A percentile compares a stretch with the other conserved stretches of the same genome.
phyloP scores from a whole-genome alignment of 2,329 filamentous ascomycete species.

The Aspergillus sp. region DNA sequence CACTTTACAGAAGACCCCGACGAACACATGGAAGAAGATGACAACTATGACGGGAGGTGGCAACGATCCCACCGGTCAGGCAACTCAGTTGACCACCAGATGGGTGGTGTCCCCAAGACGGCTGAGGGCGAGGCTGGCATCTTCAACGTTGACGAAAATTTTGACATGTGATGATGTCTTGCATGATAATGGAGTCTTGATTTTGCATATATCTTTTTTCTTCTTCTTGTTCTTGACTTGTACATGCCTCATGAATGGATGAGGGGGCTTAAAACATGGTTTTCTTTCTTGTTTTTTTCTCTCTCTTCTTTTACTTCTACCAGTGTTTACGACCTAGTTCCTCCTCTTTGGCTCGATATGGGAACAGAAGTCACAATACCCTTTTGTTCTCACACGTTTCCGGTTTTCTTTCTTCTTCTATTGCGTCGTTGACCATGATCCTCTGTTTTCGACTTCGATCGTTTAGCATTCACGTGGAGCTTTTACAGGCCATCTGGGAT shows the following conservation, averaged over 20 bases:
- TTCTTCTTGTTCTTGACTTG: constrained; percentile 13
- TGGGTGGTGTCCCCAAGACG: constrained; percentile 40
- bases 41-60: constrained; percentile 31
- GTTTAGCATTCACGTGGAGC: too few species aligned
- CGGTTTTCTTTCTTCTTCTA: too few species aligned
- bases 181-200: constrained; percentile 36
- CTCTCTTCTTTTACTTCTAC: constrained; percentile 1
- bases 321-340: too few species aligned
- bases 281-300: constrained; percentile 12
- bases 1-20: constrained; percentile 31
- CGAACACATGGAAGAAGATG: constrained; percentile 41
- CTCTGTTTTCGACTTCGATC: too few species aligned
- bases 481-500: too few species aligned
- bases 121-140: constrained; percentile 36
- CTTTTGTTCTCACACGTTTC: too few species aligned
- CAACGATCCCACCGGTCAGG: constrained; percentile 27
- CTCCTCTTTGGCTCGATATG: too few species aligned
- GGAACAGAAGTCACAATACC: too few species aligned
- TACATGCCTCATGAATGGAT: constrained; percentile 25
- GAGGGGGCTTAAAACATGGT: constrained; percentile 15
- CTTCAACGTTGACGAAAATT: constrained; percentile 41
- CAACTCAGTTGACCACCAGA: constrained; percentile 34
- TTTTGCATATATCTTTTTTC: constrained; percentile 19
- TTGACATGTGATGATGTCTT: constrained; percentile 41
- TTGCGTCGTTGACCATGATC: too few species aligned